phyloP scores from a whole-genome alignment of 345 rosid genomes.

The Hypericum androsaemum region DNA sequence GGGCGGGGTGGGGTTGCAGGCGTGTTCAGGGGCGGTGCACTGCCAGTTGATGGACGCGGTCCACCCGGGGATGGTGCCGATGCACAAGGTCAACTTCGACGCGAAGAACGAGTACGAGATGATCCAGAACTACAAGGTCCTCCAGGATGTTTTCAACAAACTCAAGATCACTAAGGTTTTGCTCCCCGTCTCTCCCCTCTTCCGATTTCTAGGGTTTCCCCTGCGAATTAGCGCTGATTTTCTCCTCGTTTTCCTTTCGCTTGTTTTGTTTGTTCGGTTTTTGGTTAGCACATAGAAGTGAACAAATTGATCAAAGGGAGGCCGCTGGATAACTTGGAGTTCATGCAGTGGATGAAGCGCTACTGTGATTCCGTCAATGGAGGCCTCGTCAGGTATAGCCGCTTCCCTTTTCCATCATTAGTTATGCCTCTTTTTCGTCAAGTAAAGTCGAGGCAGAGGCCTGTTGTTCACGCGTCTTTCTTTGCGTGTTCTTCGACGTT shows the following conservation, averaged over 20 bases:
- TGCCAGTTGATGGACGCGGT: slow-evolving; percentile 89
- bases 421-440: background rate
- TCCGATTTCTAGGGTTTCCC: background rate
- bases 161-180: slow-evolving; percentile 91
- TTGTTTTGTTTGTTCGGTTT: background rate
- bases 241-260: background rate
- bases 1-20: slow-evolving; percentile 29
- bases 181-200: background rate
- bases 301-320: slow-evolving; percentile 87
- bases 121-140: slow-evolving; percentile 95
- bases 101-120: slow-evolving; percentile 95
- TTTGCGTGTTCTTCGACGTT: too few relatives aligned
- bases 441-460: too few relatives aligned
- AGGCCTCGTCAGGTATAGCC: slow-evolving; percentile 37
- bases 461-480: too few relatives aligned
- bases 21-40: slow-evolving; percentile 84
- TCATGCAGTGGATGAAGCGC: slow-evolving; percentile 97
- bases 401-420: too few relatives aligned
- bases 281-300: slow-evolving; percentile 72
- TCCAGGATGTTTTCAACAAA: slow-evolving; percentile 93
- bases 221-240: background rate
- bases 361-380: slow-evolving; percentile 85
- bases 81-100: slow-evolving; percentile 96
- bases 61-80: slow-evolving; percentile 87
- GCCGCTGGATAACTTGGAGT: slow-evolving; percentile 95